Conservation (phyloP, 495 filamentous ascomycete species). For the Aspergillus sclerotioniger region DNA sequence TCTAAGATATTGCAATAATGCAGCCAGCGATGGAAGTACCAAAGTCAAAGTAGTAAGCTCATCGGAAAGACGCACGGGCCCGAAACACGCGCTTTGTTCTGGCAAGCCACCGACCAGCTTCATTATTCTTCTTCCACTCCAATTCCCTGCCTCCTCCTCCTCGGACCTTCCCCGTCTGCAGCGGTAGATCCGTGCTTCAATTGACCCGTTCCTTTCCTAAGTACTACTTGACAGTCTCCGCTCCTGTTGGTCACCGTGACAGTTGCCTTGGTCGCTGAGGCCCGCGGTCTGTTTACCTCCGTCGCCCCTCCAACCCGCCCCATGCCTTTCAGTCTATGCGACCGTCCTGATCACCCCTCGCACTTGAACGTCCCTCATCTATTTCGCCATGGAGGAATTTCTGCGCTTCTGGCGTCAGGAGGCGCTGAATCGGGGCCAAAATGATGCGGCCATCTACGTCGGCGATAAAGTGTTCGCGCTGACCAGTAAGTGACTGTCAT, state of each 20-base stretch:
- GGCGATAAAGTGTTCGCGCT: constrained; percentile 94
- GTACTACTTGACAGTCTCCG: too few species aligned
- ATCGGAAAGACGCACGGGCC: not conserved
- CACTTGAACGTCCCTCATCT: not conserved
- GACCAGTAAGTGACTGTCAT: constrained; percentile 61
- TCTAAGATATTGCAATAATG: not conserved
- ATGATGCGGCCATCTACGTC: constrained; percentile 93
- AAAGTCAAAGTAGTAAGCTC: not conserved
- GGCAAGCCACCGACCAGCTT: not conserved
- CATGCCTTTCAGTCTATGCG: constrained; percentile 6
- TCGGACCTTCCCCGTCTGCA: too few species aligned
- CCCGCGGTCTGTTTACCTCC: constrained; percentile 2
- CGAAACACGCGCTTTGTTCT: not conserved
- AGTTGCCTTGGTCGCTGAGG: not conserved
- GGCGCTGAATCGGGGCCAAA: constrained; percentile 87
- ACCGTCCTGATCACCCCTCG: not conserved
- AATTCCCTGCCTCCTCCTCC: too few species aligned
- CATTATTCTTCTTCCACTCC: too few species aligned
- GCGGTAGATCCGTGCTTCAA: too few species aligned
- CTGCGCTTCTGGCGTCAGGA: constrained; percentile 91
- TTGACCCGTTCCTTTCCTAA: too few species aligned
- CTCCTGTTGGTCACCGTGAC: too few species aligned
- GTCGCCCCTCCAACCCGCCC: constrained; percentile 7
- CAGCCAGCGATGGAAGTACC: not conserved
- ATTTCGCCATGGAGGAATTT: constrained; percentile 74